Conservation (phyloP, 345 rosid species). For the Citrus glauca region DNA sequence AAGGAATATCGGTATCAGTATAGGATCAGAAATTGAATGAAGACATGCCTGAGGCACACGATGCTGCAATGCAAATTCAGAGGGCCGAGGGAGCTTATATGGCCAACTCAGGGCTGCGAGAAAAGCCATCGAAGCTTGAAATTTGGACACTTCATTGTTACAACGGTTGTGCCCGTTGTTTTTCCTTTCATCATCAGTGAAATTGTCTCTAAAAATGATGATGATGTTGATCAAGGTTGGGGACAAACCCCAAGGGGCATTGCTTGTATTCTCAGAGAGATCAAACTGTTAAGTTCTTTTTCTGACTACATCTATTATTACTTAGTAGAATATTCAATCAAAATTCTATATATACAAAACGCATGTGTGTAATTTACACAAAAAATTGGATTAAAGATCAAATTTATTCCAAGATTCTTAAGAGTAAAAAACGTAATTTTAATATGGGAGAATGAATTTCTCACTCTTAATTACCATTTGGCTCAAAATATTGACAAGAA, state of each 20-base stretch:
- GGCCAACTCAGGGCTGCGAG: not conserved
- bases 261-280: constrained; percentile 25
- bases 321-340: not conserved
- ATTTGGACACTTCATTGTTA: constrained; percentile 37
- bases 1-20: no score
- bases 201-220: constrained; percentile 6
- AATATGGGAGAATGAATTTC: no score
- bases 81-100: constrained; percentile 10
- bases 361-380: no score
- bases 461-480: no score
- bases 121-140: constrained; percentile 34
- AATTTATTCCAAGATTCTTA: no score
- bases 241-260: constrained; percentile 17
- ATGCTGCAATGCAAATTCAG: constrained; percentile 22
- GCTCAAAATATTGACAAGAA: no score
- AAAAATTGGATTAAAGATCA: no score
- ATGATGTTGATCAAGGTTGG: constrained; percentile 5
- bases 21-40: no score
- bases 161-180: constrained; percentile 37
- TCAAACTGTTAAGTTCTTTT: constrained; percentile 36
- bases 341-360: no score
- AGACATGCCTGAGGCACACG: constrained; percentile 21
- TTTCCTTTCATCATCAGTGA: constrained; percentile 48
- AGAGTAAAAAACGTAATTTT: no score
- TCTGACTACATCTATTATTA: no score